Base-by-base conservation (phyloP, 2,329 filamentous ascomycete genomes). In the Colletotrichum echinochloae region DNA sequence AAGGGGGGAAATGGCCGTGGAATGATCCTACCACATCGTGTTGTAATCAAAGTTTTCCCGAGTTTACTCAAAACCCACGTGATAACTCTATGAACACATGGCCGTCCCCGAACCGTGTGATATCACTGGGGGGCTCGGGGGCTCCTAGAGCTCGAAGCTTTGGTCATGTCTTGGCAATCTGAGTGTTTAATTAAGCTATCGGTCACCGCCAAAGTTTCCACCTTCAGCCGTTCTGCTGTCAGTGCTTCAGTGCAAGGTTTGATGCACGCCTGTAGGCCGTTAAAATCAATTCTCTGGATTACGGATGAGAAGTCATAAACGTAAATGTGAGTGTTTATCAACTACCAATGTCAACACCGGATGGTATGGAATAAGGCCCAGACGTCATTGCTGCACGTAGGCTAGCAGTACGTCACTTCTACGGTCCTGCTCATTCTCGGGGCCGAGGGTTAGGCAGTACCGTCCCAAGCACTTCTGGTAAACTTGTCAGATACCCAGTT, bases 1-100 rank as follows among this genome's bases (percentile, higher is more conserved):
- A 1, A 23, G 9, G 14, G 12, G 2, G 2, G 12, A 16, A 23
- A 6, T 2, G 16, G 23, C 14, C 2, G 23, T 20, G 2, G 1
- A 1, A 33, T 14, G 39, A 7, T 44, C 3, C 39, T 18, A 16
- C 16, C 30, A 18, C 2, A 18, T 23, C 4, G 37, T 4, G 8
- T 5, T n/a, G 14, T 8, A 2, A 23, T 59, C 18, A 20, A 18
- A 23, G 37, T 20, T 46, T n/a, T 12, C 23, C 9, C 3, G 2
- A 44, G 4, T 4, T 20, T 23, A n/a, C n/a, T n/a, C n/a, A 4
- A 8, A 16, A 26, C 4, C 33, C 30, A 20, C 49, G 18, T 35
- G 5, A 33, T 5, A 1, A 23, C 14, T 14, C 14, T 28, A 23
- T n/a, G n/a, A n/a, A 23, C 14, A 18, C n/a, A 20, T 56, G n/a